Percentiles rank a stretch among this genome's conserved stretches.
phyloP scores from a whole-genome alignment of 2,329 filamentous ascomycete genomes.

The Alternaria consortialis region DNA sequence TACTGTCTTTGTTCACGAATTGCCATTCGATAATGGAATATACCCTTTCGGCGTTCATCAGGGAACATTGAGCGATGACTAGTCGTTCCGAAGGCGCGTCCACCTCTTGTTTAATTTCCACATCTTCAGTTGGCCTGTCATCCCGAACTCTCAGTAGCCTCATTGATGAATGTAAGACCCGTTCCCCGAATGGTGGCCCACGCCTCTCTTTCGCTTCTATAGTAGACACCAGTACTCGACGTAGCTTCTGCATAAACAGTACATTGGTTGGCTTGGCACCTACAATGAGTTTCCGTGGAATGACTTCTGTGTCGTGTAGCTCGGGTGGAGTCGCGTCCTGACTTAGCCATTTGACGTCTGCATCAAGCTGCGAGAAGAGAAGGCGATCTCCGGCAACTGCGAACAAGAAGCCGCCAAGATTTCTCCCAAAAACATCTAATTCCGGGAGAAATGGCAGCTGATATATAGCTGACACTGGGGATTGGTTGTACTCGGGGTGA shows the following conservation, averaged over 20 bases:
- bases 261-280: conserved; percentile 46
- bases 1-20: conserved; percentile 62
- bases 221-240: conserved; percentile 61
- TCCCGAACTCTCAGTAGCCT: conserved; percentile 37
- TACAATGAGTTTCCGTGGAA: conserved; percentile 41
- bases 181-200: conserved; percentile 41
- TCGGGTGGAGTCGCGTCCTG: not conserved
- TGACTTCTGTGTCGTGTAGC: conserved; percentile 19
- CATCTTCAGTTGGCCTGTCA: conserved; percentile 25
- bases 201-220: conserved; percentile 46
- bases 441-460: conserved; percentile 36
- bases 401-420: conserved; percentile 57
- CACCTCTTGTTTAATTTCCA: conserved; percentile 37
- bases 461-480: conserved; percentile 41
- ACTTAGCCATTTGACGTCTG: conserved; percentile 35
- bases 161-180: conserved; percentile 50
- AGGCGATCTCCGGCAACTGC: conserved; percentile 59
- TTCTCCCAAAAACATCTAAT: conserved; percentile 49
- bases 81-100: conserved; percentile 46
- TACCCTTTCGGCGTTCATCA: conserved; percentile 68
- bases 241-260: conserved; percentile 55
- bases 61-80: conserved; percentile 62
- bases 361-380: conserved; percentile 58
- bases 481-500: conserved; percentile 42
- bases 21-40: conserved; percentile 71